Conservation (phyloP, 2,329 filamentous ascomycete species). For the Onygena corvina region DNA sequence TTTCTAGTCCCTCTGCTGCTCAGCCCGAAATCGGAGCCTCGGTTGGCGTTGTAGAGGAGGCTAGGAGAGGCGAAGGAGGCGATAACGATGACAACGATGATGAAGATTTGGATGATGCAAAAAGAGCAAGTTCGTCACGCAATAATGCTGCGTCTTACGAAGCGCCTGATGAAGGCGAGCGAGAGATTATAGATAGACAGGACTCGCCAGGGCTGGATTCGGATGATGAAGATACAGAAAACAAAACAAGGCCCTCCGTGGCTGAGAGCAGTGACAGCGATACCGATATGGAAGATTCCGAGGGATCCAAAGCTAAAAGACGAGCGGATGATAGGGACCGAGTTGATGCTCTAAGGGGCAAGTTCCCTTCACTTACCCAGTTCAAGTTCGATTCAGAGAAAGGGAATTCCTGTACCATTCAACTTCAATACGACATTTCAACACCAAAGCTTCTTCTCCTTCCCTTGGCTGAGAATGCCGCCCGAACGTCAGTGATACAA, state of each 20-base stretch:
- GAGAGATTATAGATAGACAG: constrained; percentile 57
- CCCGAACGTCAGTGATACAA: constrained; percentile 70
- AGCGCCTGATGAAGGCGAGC: constrained; percentile 83
- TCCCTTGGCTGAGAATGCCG: constrained; percentile 71
- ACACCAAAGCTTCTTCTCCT: constrained; percentile 90
- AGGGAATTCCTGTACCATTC: constrained; percentile 67
- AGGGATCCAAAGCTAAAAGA: constrained; percentile 31
- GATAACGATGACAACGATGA: constrained; percentile 56
- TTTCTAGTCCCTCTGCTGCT: constrained; percentile 50
- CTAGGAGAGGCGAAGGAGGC: constrained; percentile 39
- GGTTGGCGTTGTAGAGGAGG: constrained; percentile 44
- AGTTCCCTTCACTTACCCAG: constrained; percentile 53
- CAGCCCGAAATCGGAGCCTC: constrained; percentile 63
- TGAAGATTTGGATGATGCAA: constrained; percentile 63
- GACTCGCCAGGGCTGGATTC: constrained; percentile 47
- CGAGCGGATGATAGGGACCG: constrained; percentile 39
- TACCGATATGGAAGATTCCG: constrained; percentile 25
- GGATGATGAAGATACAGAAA: constrained; percentile 41
- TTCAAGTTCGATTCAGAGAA: constrained; percentile 68
- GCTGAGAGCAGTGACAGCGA: constrained; percentile 24
- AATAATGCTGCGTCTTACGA: constrained; percentile 79
- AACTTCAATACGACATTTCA: constrained; percentile 65
- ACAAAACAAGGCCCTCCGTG: background rate
- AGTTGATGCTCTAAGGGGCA: constrained; percentile 52
- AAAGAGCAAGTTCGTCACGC: constrained; percentile 47